Conservation (phyloP, 1,284 basidiomycete species). For the Microbotryum lychnidis-dioicae region DNA sequence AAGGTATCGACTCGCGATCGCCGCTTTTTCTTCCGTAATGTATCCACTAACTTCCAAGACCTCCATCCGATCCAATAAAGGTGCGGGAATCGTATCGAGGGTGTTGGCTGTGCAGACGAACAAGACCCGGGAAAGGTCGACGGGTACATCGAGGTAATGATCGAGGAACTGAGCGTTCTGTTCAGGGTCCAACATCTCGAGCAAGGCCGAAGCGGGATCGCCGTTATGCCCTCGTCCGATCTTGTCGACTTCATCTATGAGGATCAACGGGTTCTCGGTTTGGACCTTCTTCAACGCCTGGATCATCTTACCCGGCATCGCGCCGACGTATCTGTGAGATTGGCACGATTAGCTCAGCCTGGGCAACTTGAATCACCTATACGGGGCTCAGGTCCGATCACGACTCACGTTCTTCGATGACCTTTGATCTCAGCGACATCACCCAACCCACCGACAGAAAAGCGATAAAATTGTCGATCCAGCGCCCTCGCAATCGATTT, state of each 20-base stretch:
- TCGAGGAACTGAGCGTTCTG: constrained; percentile 95
- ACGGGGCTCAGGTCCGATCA: constrained; percentile 46
- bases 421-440: constrained; percentile 99
- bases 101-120: constrained; percentile 96
- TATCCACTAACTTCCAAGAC: constrained; percentile 95
- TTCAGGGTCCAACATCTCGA: constrained; percentile 98
- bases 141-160: constrained; percentile 93
- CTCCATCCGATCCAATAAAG: constrained; percentile 74
- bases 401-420: constrained; percentile 92
- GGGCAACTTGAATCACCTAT: background rate
- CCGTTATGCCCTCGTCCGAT: constrained; percentile 90
- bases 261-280: constrained; percentile 82
- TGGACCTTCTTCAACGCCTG: constrained; percentile 95
- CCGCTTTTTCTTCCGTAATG: constrained; percentile 90
- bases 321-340: constrained; percentile 46
- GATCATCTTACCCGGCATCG: constrained; percentile 94
- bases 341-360: background rate
- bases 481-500: constrained; percentile 88
- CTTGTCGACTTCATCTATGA: constrained; percentile 99
- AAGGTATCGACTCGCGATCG: constrained; percentile 85
- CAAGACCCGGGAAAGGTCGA: constrained; percentile 89
- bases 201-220: constrained; percentile 84
- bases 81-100: constrained; percentile 92
- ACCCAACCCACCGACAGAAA: constrained; percentile 91
- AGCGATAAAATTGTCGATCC: constrained; percentile 82